phyloP scores from a whole-genome alignment of 176 grass and related monocot species.

The Hordeum marinum region DNA sequence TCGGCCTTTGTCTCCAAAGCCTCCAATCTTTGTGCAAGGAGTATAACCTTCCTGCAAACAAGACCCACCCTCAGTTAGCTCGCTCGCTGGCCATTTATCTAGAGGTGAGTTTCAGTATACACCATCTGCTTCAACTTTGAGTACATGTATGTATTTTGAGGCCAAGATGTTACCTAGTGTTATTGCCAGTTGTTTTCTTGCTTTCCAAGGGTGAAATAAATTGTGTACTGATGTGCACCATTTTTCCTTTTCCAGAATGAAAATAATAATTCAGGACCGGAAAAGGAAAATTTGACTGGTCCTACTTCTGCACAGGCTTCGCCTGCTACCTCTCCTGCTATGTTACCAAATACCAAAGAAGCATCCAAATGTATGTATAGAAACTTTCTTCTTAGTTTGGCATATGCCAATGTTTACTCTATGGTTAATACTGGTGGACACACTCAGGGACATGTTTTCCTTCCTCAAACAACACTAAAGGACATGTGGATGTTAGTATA shows the following conservation, averaged over 20 bases:
- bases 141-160: background rate
- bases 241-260: constrained; percentile 22
- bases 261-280: constrained; percentile 30
- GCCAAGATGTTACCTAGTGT: background rate
- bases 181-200: background rate
- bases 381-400: constrained; percentile 17
- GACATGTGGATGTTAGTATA: constrained; percentile 16
- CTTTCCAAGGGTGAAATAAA: background rate
- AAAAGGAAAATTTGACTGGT: constrained; percentile 20
- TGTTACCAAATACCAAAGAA: constrained; percentile 37
- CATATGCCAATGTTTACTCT: constrained; percentile 8
- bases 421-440: background rate
- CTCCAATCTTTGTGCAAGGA: constrained; percentile 81
- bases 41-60: constrained; percentile 73
- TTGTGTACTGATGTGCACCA: background rate
- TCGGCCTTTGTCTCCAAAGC: constrained; percentile 54
- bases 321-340: constrained; percentile 9
- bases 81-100: constrained; percentile 47
- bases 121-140: background rate
- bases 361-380: constrained; percentile 37
- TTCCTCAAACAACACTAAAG: background rate
- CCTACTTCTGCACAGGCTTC: constrained; percentile 28
- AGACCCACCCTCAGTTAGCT: constrained; percentile 55
- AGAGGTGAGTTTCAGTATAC: constrained; percentile 39
- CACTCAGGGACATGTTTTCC: background rate